Evolutionary conservation across 208 protist species (phyloP).

Genomic region (Naegleria fowleri): DNA sequence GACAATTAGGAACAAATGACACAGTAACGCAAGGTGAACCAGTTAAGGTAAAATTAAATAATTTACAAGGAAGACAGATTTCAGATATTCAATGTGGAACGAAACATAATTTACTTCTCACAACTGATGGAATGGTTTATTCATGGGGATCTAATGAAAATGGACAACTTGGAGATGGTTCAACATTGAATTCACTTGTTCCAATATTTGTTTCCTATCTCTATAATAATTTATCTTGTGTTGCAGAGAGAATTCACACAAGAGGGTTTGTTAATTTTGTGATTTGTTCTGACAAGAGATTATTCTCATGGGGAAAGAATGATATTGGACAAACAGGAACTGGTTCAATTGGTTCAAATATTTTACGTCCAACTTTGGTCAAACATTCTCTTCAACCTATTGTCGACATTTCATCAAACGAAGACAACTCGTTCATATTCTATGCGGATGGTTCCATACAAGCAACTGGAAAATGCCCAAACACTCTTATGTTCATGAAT

Average conservation of each 20-base stretch:
- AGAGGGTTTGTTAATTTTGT: background rate
- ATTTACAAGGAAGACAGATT: background rate
- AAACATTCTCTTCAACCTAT: background rate
- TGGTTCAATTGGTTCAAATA: background rate
- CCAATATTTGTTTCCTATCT: background rate
- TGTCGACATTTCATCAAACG: background rate
- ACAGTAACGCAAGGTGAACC: background rate
- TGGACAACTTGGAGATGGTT: background rate
- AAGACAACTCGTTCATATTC: background rate
- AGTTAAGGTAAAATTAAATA: background rate
- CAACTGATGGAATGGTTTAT: background rate
- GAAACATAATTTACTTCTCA: background rate
- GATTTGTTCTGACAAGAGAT: background rate
- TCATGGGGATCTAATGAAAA: background rate
- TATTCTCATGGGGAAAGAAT: background rate
- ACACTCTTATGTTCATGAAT: background rate
- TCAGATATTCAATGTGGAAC: background rate
- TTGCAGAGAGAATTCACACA: background rate
- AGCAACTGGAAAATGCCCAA: background rate
- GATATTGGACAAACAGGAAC: background rate
- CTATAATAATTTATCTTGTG: background rate
- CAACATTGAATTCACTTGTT: background rate
- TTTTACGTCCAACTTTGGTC: background rate
- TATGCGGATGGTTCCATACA: background rate
- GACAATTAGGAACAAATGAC: slow-evolving; percentile 2